Percentiles rank a stretch among this genome's conserved stretches.
Evolutionary conservation across 495 filamentous ascomycete genomes (phyloP).

Genomic region (Chaetomidium leptoderma): DNA sequence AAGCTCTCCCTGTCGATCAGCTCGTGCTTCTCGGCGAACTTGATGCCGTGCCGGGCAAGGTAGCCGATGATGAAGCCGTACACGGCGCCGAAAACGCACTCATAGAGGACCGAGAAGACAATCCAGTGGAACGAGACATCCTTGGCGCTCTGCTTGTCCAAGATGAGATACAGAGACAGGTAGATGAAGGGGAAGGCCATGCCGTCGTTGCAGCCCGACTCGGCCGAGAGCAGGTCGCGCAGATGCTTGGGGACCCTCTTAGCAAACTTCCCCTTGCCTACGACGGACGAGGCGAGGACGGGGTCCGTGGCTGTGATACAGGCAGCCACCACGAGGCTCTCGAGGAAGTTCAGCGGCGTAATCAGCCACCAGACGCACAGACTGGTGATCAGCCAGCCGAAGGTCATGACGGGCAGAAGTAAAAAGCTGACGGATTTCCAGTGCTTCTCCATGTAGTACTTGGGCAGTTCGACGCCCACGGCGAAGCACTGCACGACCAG

Average conservation of each 20-base stretch:
- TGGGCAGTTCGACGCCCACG: constrained; percentile 96
- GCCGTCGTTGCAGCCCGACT: constrained; percentile 98
- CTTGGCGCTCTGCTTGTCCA: constrained; percentile 62
- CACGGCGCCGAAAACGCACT: constrained; percentile 88
- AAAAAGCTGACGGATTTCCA: constrained; percentile 90
- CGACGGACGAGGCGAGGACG: constrained; percentile 94
- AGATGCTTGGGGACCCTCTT: constrained; percentile 96
- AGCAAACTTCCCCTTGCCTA: constrained; percentile 98
- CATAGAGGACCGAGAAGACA: constrained; percentile 85
- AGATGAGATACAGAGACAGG: constrained; percentile 80
- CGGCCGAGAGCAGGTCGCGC: constrained; percentile 89
- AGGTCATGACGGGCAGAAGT: constrained; percentile 94
- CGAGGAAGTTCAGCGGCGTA: constrained; percentile 73
- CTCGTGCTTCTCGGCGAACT: constrained; percentile 76
- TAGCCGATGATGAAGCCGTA: constrained; percentile 90
- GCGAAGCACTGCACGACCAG: constrained; percentile 99
- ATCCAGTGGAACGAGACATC: constrained; percentile 84
- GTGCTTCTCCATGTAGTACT: constrained; percentile 96
- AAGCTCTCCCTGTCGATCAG: constrained; percentile 96
- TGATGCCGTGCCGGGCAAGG: constrained; percentile 82
- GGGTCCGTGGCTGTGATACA: constrained; percentile 98
- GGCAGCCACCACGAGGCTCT: constrained; percentile 78
- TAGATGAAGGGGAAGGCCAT: constrained; percentile 99
- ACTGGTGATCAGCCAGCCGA: constrained; percentile 90
- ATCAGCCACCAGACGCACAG: constrained; percentile 98